These are phyloP conservation scores for Botryotinia narcissicola DNA, from an alignment of 2,329 filamentous ascomycete genomes.

Conservation along the genomic window DNA sequence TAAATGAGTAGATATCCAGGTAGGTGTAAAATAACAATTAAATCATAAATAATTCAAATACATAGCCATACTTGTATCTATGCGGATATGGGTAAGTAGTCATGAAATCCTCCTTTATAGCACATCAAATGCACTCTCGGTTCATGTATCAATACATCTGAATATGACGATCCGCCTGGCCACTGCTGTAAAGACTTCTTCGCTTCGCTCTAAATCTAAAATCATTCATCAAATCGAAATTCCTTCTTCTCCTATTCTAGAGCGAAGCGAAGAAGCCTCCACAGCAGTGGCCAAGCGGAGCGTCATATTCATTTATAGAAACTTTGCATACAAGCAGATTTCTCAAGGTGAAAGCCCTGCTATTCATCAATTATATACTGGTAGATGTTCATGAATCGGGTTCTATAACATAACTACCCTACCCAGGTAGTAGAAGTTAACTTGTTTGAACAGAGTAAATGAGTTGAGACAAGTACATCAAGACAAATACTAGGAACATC, in stretches of 20 bases:
- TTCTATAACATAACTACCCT: neutral
- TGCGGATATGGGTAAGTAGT: neutral
- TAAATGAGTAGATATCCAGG: neutral
- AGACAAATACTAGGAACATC: neutral
- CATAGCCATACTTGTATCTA: neutral
- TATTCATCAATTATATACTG: neutral
- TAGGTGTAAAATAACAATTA: neutral
- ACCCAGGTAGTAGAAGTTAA: neutral
- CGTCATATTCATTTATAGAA: neutral
- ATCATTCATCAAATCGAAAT: too few relatives aligned
- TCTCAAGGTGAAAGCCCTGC: neutral
- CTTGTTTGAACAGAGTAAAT: neutral
- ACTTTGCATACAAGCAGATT: neutral
- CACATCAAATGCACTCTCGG: neutral
- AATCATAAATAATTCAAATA: neutral
- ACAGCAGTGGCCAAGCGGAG: constrained; percentile 3
- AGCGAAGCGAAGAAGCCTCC: neutral
- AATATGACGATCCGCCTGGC: neutral
- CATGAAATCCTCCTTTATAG: neutral
- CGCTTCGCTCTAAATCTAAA: neutral
- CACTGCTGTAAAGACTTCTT: neutral
- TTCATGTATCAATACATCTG: neutral
- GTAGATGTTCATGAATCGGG: neutral
- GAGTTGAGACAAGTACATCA: neutral
- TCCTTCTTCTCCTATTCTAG: too few relatives aligned